Percentiles rank a stretch among this genome's conserved stretches.
These are phyloP conservation scores for Solanum habrochaites DNA, from an alignment of 257 asterid species.

Conservation along the genomic window DNA sequence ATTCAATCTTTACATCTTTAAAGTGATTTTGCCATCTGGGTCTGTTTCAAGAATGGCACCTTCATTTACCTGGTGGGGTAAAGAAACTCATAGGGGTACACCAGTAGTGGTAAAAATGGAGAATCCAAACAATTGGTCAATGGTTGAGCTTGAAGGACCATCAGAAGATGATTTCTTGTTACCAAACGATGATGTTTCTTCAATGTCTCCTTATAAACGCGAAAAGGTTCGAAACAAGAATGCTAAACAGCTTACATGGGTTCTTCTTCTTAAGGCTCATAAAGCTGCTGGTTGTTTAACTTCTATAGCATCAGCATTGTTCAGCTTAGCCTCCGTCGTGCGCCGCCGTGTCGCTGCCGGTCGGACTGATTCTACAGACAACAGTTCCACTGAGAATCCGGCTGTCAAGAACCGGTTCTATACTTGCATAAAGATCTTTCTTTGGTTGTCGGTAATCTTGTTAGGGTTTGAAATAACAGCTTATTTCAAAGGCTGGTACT, in stretches of 20 bases:
- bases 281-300: constrained; percentile 82
- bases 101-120: constrained; percentile 95
- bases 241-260: constrained; percentile 97
- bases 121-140: constrained; percentile 92
- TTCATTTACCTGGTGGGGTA: constrained; percentile 58
- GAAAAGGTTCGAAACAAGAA: constrained; percentile 74
- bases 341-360: constrained; percentile 90
- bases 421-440: constrained; percentile 47
- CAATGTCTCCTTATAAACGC: not conserved
- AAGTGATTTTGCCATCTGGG: not conserved
- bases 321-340: constrained; percentile 48
- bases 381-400: not conserved
- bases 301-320: constrained; percentile 63
- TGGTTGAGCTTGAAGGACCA: constrained; percentile 79
- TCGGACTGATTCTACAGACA: constrained; percentile 52
- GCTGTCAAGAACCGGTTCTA: constrained; percentile 37
- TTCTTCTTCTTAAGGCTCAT: constrained; percentile 78
- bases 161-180: constrained; percentile 62
- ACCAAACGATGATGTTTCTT: constrained; percentile 5
- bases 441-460: constrained; percentile 46
- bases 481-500: constrained; percentile 78
- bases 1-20: not conserved
- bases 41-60: constrained; percentile 47
- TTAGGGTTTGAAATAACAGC: constrained; percentile 69
- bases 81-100: constrained; percentile 62